Base-by-base conservation (phyloP, 1,139 yeast genomes). In the Casaregolazyma lundiana region DNA sequence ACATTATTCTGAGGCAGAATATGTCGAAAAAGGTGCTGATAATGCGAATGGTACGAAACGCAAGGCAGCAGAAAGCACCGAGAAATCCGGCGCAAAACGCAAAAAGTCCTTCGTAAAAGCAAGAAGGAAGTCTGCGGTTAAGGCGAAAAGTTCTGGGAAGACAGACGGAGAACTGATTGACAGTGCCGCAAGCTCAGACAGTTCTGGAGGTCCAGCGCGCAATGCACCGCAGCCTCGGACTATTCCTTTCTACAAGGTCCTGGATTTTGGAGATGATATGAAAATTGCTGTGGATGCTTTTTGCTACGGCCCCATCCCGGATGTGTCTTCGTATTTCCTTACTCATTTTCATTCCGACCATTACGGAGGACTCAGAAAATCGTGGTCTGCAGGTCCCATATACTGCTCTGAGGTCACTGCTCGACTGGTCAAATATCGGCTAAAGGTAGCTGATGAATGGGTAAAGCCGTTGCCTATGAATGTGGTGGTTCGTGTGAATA, bases 341-440 rank as follows among this genome's bases (percentile, higher is more conserved):
- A 61, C 67, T 0, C 98, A 92, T 67, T 90, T 86, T 66, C 98
- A 92, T 64, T 72, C 95, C 0, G 98, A 92, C 62, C 98, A 92
- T 62, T 92, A 92, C 60, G 89, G 88, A 2, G 97, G 97, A 0
- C 67, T 92, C 17, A 69, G 81, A 2, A 84, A 84, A 57, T 72
- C 75, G 34, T 92, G 97, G 97, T 67, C 76, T 43, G 75, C 77
- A 35, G 81, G 84, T 0, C 69, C 71, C 7, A 78, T 90, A 2
- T 86, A 80, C 56, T 84, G 95, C 54, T 80, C 96, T 0, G 69
- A 69, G 11, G 76, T 84, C 6, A 89, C 97, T 0, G 78, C 80
- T 0, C 68, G 72, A 22, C 67, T 89, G 18, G 69, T 82, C 15
- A 65, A 71, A 6, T 62, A 73, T 48, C 73, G 78, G 53, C 78